Percentiles rank a stretch among this genome's conserved stretches.
Conservation (phyloP, 2,329 filamentous ascomycete species). For the Cladosporium sp. region DNA sequence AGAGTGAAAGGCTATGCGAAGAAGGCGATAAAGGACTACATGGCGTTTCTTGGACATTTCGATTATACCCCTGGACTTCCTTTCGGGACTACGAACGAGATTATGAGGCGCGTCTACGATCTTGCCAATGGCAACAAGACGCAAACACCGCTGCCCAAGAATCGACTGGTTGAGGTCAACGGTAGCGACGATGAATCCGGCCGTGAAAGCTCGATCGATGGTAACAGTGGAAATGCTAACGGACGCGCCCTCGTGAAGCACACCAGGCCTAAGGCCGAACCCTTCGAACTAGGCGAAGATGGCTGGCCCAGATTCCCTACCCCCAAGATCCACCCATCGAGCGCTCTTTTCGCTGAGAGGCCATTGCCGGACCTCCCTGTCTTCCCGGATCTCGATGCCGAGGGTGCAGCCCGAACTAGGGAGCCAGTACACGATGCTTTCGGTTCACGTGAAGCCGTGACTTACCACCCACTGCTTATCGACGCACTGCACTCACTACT, state of each 20-base stretch:
- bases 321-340: conserved; percentile 56
- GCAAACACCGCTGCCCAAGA: conserved; percentile 33
- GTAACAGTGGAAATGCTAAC: conserved; percentile 32
- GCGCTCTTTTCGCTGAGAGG: conserved; percentile 69
- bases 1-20: conserved; percentile 73
- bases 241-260: conserved; percentile 45
- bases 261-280: conserved; percentile 32
- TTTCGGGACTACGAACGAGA: conserved; percentile 58
- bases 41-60: conserved; percentile 69
- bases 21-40: conserved; percentile 72
- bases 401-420: conserved; percentile 23
- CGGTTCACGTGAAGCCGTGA: conserved; percentile 62
- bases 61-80: conserved; percentile 76
- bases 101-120: conserved; percentile 59
- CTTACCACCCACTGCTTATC: conserved; percentile 77
- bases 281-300: conserved; percentile 37
- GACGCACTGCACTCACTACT: conserved; percentile 78
- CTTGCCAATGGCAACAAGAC: conserved; percentile 49
- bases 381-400: conserved; percentile 55
- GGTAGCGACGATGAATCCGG: conserved; percentile 25
- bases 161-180: conserved; percentile 32
- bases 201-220: conserved; percentile 21
- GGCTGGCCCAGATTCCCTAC: conserved; percentile 50
- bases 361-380: conserved; percentile 67
- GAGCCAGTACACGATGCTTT: conserved; percentile 36